Percentiles rank a stretch among this genome's conserved stretches.
phyloP scores from a whole-genome alignment of 2,329 filamentous ascomycete species.

The Macrophomina pseudophaseolina region DNA sequence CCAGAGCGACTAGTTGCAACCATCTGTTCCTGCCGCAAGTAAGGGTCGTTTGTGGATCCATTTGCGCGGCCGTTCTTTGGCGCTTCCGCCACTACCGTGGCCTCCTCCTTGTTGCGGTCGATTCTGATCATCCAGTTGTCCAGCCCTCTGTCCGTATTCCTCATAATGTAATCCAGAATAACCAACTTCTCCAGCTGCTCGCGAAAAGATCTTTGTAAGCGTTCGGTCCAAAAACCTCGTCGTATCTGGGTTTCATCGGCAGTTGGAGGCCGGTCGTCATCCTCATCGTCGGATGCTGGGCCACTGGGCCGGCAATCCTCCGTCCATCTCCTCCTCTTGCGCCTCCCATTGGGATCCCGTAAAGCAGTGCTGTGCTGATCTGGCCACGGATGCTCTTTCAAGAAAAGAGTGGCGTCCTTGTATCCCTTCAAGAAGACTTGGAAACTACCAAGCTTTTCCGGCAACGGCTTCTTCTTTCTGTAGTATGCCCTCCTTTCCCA shows the following conservation, averaged over 20 bases:
- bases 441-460: constrained; percentile 91
- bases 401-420: constrained; percentile 94
- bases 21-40: constrained; percentile 84
- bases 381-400: constrained; percentile 95
- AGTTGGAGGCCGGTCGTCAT: constrained; percentile 54
- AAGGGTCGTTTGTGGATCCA: constrained; percentile 60
- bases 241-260: constrained; percentile 45
- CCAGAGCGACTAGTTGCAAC: constrained; percentile 66
- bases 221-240: constrained; percentile 82
- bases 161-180: constrained; percentile 98
- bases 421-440: constrained; percentile 97
- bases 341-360: constrained; percentile 69
- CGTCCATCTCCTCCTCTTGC: constrained; percentile 71
- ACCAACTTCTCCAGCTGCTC: constrained; percentile 97
- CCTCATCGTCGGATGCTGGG: constrained; percentile 66
- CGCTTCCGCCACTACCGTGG: constrained; percentile 85
- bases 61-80: constrained; percentile 62
- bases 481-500: constrained; percentile 92
- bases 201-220: constrained; percentile 86
- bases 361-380: constrained; percentile 78
- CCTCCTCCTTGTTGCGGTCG: constrained; percentile 80
- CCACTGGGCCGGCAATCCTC: constrained; percentile 78
- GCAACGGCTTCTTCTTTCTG: constrained; percentile 83
- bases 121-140: constrained; percentile 99
- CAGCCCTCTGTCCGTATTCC: constrained; percentile 93